phyloP scores from a whole-genome alignment of 2,329 filamentous ascomycete genomes.

The Fusarium humuli region DNA sequence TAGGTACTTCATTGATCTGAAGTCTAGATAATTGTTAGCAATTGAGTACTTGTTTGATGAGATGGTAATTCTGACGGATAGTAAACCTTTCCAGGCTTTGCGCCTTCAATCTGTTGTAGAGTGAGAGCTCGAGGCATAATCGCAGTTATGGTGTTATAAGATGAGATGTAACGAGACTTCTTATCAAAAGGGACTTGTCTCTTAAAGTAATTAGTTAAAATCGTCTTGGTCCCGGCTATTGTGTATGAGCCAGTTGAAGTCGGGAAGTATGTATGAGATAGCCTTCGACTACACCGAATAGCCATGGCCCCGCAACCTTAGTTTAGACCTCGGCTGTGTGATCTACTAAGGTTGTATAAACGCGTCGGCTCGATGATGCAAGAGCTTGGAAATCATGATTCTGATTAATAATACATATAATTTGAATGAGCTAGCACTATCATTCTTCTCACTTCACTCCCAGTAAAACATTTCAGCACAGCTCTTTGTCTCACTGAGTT shows the following conservation, averaged over 20 bases:
- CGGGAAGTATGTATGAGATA: not conserved
- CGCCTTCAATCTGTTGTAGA: constrained; percentile 74
- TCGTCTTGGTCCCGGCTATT: not conserved
- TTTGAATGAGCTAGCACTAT: fast-evolving
- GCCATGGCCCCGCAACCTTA: constrained; percentile 14
- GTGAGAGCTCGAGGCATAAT: constrained; percentile 68
- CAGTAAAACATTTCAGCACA: fast-evolving
- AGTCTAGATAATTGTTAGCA: constrained; percentile 56
- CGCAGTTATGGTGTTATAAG: not conserved
- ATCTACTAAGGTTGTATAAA: not conserved
- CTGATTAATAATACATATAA: not conserved
- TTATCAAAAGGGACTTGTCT: not conserved
- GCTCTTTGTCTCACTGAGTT: not conserved
- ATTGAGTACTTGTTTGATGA: not conserved
- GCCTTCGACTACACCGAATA: not conserved
- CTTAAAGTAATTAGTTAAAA: too few relatives aligned
- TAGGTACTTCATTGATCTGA: constrained; percentile 69
- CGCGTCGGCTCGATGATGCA: constrained; percentile 1
- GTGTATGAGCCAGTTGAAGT: not conserved
- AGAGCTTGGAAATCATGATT: not conserved
- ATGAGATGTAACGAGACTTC: not conserved
- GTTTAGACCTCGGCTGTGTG: constrained; percentile 22
- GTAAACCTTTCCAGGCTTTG: constrained; percentile 89
- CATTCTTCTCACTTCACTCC: not conserved
- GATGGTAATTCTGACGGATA: constrained; percentile 68